A percentile compares a stretch with the other conserved stretches of the same genome.
These are phyloP conservation scores for Tympanopsis confertula DNA, from an alignment of 2,329 filamentous ascomycete species.

Conservation along the genomic window DNA sequence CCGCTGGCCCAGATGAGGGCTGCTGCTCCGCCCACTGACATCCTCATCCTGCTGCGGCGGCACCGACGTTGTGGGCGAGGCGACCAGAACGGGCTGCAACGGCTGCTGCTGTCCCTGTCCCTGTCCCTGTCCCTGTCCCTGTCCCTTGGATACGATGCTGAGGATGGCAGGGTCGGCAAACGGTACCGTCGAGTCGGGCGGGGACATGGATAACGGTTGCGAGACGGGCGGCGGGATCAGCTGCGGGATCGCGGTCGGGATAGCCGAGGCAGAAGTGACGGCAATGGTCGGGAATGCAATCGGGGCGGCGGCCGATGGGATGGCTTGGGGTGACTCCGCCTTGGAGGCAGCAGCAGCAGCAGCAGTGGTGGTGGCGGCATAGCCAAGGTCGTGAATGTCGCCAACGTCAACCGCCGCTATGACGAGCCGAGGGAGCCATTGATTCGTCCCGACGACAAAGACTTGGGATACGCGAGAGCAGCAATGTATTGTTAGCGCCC, in stretches of 20 bases:
- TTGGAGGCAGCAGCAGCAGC: no score
- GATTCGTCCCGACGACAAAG: conserved; percentile 20
- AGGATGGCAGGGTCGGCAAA: conserved; percentile 79
- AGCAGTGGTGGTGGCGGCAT: conserved; percentile 14
- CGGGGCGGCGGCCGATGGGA: no score
- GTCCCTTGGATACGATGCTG: no score
- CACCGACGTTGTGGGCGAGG: no score
- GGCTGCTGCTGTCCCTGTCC: no score
- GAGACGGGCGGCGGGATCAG: conserved; percentile 12
- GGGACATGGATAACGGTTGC: conserved; percentile 4
- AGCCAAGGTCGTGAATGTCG: conserved; percentile 26
- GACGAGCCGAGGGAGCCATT: conserved; percentile 30
- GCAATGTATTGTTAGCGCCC: not conserved
- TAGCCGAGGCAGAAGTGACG: no score
- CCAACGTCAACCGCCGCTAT: conserved; percentile 32
- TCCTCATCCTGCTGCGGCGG: no score
- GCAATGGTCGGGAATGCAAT: no score
- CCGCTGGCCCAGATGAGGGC: no score
- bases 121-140: conserved; percentile 23
- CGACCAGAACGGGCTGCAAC: no score
- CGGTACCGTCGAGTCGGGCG: conserved; percentile 16
- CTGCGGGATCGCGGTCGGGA: conserved; percentile 11
- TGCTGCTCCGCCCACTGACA: no score
- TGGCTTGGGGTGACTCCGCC: no score
- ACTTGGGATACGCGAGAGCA: conserved; percentile 13